A percentile compares a stretch with the other conserved stretches of the same genome.
phyloP scores from a whole-genome alignment of 2,329 filamentous ascomycete genomes.

The Alternaria viburni region DNA sequence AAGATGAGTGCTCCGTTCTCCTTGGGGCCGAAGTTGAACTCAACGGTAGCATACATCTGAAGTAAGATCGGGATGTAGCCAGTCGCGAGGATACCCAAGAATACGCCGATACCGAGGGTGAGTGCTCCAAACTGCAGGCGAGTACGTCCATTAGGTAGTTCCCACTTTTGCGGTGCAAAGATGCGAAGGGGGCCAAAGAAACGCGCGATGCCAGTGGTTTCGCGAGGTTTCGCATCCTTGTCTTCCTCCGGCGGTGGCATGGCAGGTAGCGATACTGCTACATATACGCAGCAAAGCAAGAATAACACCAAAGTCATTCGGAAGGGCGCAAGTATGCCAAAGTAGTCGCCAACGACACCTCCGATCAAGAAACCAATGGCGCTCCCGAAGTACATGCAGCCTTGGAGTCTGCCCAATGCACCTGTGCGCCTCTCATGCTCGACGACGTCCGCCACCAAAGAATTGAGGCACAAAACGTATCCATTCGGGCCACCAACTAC shows the following conservation, averaged over 20 bases:
- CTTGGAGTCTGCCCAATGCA: slow-evolving; percentile 70
- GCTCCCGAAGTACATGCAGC: slow-evolving; percentile 70
- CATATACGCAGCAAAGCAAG: slow-evolving; percentile 51
- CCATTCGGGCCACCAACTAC: slow-evolving; percentile 72
- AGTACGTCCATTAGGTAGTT: slow-evolving; percentile 58
- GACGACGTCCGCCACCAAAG: slow-evolving; percentile 70
- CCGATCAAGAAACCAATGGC: slow-evolving; percentile 70
- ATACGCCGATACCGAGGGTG: slow-evolving; percentile 70
- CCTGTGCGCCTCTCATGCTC: slow-evolving; percentile 66
- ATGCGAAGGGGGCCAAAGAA: slow-evolving; percentile 70
- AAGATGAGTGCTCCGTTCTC: slow-evolving; percentile 56
- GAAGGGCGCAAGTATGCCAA: slow-evolving; percentile 70
- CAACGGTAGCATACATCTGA: slow-evolving; percentile 57
- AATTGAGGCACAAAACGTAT: slow-evolving; percentile 72
- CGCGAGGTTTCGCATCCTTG: slow-evolving; percentile 28
- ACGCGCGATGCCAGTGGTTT: slow-evolving; percentile 52
- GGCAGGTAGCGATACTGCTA: slow-evolving; percentile 53
- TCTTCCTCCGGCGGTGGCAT: slow-evolving; percentile 54
- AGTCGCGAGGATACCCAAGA: slow-evolving; percentile 71
- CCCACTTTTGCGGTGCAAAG: slow-evolving; percentile 64
- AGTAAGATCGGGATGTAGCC: slow-evolving; percentile 69
- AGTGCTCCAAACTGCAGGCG: slow-evolving; percentile 67
- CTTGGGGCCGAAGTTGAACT: slow-evolving; percentile 53
- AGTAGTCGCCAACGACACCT: slow-evolving; percentile 68
- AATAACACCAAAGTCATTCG: slow-evolving; percentile 67